Evolutionary conservation across 2,329 filamentous ascomycete species (phyloP).

Genomic region (Colletotrichum musae): DNA sequence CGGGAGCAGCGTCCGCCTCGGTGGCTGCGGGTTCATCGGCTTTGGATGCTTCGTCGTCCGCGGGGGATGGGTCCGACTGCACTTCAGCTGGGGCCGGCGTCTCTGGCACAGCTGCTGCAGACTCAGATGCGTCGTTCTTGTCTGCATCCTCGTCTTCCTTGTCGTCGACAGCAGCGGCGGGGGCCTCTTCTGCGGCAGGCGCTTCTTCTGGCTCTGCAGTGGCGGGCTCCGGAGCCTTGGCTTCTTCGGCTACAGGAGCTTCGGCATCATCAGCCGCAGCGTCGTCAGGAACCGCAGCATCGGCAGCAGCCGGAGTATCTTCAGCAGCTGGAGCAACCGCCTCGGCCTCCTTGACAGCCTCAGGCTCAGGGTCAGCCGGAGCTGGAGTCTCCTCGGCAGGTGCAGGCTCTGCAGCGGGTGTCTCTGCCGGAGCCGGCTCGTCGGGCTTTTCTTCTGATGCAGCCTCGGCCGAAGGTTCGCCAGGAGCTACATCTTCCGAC

Average conservation of each 20-base stretch:
- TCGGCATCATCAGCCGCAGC: not conserved
- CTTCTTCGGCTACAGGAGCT: not conserved
- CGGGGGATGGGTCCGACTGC: not conserved
- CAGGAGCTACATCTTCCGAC: not conserved
- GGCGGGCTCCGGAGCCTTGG: not conserved
- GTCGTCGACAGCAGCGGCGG: not conserved
- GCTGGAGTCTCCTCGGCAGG: not conserved
- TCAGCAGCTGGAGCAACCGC: not conserved
- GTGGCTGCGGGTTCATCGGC: not conserved
- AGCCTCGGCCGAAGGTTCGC: not conserved
- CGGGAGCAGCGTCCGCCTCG: not conserved
- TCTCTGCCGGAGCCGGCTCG: not conserved
- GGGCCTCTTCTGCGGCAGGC: not conserved
- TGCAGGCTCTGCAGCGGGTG: not conserved
- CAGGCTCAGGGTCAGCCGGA: constrained; percentile 2
- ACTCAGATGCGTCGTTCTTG: not conserved
- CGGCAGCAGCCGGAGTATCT: not conserved
- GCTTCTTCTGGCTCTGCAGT: constrained; percentile 9
- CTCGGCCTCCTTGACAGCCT: not conserved
- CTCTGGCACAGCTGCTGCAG: not conserved
- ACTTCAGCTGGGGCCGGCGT: not conserved
- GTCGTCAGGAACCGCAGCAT: not conserved
- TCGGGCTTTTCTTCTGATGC: not conserved
- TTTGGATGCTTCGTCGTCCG: not conserved
- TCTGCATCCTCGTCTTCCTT: not conserved